Percentiles rank a stretch among this genome's conserved stretches.
These are phyloP conservation scores for Candida adriatica DNA, from an alignment of 805 yeast species.

Conservation along the genomic window DNA sequence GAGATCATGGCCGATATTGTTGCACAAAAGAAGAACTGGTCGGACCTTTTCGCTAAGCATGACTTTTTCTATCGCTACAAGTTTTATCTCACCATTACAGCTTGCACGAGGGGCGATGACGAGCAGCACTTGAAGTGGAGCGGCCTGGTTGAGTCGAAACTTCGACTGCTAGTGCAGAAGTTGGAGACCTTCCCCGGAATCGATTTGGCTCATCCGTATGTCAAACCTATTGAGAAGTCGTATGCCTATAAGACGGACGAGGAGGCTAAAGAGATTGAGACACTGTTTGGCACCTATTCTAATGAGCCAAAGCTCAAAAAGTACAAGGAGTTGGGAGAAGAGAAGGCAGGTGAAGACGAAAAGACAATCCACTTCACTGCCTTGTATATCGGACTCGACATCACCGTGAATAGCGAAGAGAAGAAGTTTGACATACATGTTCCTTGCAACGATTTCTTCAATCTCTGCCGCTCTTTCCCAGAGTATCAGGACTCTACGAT, in stretches of 20 bases:
- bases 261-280: conserved; percentile 50
- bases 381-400: conserved; percentile 71
- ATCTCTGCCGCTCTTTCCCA: conserved; percentile 68
- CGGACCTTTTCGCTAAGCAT: conserved; percentile 69
- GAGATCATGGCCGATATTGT: conserved; percentile 63
- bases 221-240: conserved; percentile 60
- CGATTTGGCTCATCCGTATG: conserved; percentile 83
- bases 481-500: conserved; percentile 54
- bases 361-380: conserved; percentile 57
- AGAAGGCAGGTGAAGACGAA: conserved; percentile 27
- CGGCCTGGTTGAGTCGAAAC: conserved; percentile 86
- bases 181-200: conserved; percentile 74
- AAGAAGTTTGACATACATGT: conserved; percentile 75
- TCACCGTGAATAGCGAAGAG: conserved; percentile 33
- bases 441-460: conserved; percentile 87
- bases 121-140: conserved; percentile 90
- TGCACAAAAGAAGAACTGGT: conserved; percentile 62
- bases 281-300: conserved; percentile 53
- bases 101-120: conserved; percentile 61
- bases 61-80: conserved; percentile 79
- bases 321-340: conserved; percentile 29
- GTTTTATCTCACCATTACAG: conserved; percentile 77
- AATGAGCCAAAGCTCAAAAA: conserved; percentile 41
- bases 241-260: conserved; percentile 43
- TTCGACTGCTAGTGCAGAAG: conserved; percentile 76